A percentile compares a stretch with the other conserved stretches of the same genome.
Conservation (phyloP, 495 filamentous ascomycete genomes). For the Lasiosphaeria ovina region DNA sequence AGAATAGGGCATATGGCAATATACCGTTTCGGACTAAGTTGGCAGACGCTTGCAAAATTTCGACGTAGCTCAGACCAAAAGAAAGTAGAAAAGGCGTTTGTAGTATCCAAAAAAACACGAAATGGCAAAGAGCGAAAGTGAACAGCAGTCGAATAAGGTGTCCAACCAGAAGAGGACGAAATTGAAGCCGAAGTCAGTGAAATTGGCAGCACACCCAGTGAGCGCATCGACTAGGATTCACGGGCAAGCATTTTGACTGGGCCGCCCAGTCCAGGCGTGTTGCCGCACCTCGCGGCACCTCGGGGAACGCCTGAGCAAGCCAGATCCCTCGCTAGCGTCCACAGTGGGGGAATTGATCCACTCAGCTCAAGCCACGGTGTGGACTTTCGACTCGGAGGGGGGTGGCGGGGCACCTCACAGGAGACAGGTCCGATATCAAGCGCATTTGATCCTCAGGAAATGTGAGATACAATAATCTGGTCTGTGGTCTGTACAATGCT, state of each 20-base stretch:
- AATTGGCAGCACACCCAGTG: conserved; percentile 21
- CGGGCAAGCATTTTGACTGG: background rate
- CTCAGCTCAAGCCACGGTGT: conserved; percentile 9
- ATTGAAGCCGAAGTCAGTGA: conserved; percentile 31
- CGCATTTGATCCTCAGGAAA: too few species aligned
- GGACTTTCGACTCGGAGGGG: background rate
- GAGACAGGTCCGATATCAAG: too few species aligned
- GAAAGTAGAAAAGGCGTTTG: background rate
- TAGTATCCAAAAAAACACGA: background rate
- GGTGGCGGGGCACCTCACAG: background rate
- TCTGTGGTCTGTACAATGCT: too few species aligned
- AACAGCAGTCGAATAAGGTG: conserved; percentile 13
- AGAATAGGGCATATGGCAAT: too few species aligned
- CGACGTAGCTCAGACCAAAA: background rate
- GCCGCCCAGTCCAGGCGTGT: background rate
- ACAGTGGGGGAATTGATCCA: conserved; percentile 4
- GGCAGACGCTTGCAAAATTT: too few species aligned
- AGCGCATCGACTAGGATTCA: conserved; percentile 14
- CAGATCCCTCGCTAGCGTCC: background rate
- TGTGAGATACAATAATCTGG: too few species aligned
- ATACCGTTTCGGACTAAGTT: too few species aligned
- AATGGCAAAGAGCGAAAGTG: conserved; percentile 3
- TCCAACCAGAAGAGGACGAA: conserved; percentile 19
- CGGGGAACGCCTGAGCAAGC: background rate
- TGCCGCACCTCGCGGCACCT: background rate